Conservation (phyloP, 371 early-diverging fungal genomes). For the Dichotomocladium elegans region DNA sequence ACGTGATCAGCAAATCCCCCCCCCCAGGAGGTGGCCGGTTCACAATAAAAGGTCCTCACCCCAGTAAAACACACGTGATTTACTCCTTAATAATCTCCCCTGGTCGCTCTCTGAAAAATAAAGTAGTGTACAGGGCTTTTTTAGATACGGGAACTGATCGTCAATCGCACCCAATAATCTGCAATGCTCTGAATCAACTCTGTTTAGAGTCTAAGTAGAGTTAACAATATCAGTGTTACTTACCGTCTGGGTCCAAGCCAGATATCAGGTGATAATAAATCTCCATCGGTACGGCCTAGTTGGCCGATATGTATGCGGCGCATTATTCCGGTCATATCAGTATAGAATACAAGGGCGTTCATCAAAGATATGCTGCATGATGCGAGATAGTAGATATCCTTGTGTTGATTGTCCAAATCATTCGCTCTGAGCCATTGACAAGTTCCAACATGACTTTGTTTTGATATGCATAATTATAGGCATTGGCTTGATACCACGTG, state of each 20-base stretch:
- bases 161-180: constrained; percentile 88
- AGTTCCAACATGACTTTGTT: constrained; percentile 60
- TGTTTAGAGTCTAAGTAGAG: too few species aligned
- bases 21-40: constrained; percentile 98
- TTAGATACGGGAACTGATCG: constrained; percentile 96
- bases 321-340: constrained; percentile 75
- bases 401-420: neutral
- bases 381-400: constrained; percentile 10
- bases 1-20: constrained; percentile 91
- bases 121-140: constrained; percentile 83
- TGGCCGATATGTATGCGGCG: constrained; percentile 57
- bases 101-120: constrained; percentile 82
- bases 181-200: constrained; percentile 68
- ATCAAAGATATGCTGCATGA: constrained; percentile 80
- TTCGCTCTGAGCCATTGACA: constrained; percentile 39
- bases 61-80: constrained; percentile 91
- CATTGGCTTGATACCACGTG: constrained; percentile 61
- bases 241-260: constrained; percentile 83
- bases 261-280: constrained; percentile 77
- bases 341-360: constrained; percentile 86
- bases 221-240: too few species aligned
- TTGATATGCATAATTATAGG: constrained; percentile 59
- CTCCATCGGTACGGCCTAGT: constrained; percentile 78
- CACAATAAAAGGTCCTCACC: constrained; percentile 93
- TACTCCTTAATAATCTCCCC: constrained; percentile 90